These are phyloP conservation scores for Alloascoidea hylecoeti DNA, from an alignment of 805 yeast species.

Conservation along the genomic window DNA sequence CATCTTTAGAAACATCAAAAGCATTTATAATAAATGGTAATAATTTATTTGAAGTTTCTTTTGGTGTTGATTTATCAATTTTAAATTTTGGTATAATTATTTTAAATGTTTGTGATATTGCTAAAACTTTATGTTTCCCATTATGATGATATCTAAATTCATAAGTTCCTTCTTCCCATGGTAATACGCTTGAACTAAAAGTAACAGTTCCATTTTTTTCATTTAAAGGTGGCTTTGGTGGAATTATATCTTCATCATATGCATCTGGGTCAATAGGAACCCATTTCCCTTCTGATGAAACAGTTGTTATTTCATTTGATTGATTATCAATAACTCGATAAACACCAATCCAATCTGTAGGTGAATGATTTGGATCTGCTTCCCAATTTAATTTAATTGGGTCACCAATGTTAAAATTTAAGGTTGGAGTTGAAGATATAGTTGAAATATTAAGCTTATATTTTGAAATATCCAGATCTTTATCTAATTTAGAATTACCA, in stretches of 20 bases:
- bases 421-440: slow-evolving; percentile 3
- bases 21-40: slow-evolving; percentile 10
- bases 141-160: slow-evolving; percentile 62
- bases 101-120: slow-evolving; percentile 53
- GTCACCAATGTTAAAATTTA: slow-evolving; percentile 27
- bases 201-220: slow-evolving; percentile 27
- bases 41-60: slow-evolving; percentile 18
- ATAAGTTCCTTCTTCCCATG: slow-evolving; percentile 57
- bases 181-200: slow-evolving; percentile 33
- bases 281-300: slow-evolving; percentile 63
- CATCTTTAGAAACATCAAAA: slow-evolving; percentile 9
- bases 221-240: slow-evolving; percentile 3
- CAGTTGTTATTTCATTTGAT: slow-evolving; percentile 35
- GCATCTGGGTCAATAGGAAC: slow-evolving; percentile 24
- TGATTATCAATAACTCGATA: slow-evolving; percentile 51
- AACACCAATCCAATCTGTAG: slow-evolving; percentile 65
- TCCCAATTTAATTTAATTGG: slow-evolving; percentile 42
- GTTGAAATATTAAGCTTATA: slow-evolving; percentile 10
- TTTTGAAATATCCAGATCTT: slow-evolving; percentile 10
- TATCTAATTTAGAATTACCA: slow-evolving; percentile 9
- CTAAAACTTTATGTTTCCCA: slow-evolving; percentile 56
- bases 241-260: slow-evolving; percentile 14
- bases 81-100: slow-evolving; percentile 23
- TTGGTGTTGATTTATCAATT: slow-evolving; percentile 18
- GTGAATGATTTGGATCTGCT: slow-evolving; percentile 32